A percentile compares a stretch with the other conserved stretches of the same genome.
Evolutionary conservation across 2,329 filamentous ascomycete genomes (phyloP).

Genomic region (Acephala macrosclerotiorum): DNA sequence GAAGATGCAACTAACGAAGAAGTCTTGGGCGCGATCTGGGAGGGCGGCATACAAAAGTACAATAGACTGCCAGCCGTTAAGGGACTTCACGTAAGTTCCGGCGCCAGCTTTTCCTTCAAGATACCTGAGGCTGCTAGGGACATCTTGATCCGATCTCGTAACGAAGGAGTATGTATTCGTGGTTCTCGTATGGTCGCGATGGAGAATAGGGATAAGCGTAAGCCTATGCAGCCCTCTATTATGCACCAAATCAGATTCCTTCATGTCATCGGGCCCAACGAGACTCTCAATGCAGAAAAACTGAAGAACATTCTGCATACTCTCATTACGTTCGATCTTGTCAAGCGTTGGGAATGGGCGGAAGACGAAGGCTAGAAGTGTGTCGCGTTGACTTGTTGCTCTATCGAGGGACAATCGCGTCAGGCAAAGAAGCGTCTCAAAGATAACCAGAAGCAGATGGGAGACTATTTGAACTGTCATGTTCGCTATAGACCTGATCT

Average conservation of each 20-base stretch:
- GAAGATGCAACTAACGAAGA: neutral
- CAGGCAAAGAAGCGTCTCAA: constrained; percentile 20
- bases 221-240: constrained; percentile 4
- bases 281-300: neutral
- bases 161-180: constrained; percentile 19
- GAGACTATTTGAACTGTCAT: neutral
- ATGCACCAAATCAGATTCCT: constrained; percentile 25
- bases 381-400: constrained; percentile 17
- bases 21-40: neutral
- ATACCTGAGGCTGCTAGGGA: constrained; percentile 9
- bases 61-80: neutral
- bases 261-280: constrained; percentile 18
- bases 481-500: neutral
- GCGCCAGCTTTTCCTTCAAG: constrained; percentile 15
- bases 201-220: constrained; percentile 26
- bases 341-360: constrained; percentile 11
- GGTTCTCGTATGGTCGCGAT: constrained; percentile 18
- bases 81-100: neutral
- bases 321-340: constrained; percentile 26
- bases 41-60: neutral
- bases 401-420: constrained; percentile 15
- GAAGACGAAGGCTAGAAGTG: constrained; percentile 2
- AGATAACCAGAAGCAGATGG: neutral
- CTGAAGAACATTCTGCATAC: constrained; percentile 18
- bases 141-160: neutral